Base-by-base conservation (phyloP, 1,284 basidiomycete species). In the Apiotrichum montevideense region DNA sequence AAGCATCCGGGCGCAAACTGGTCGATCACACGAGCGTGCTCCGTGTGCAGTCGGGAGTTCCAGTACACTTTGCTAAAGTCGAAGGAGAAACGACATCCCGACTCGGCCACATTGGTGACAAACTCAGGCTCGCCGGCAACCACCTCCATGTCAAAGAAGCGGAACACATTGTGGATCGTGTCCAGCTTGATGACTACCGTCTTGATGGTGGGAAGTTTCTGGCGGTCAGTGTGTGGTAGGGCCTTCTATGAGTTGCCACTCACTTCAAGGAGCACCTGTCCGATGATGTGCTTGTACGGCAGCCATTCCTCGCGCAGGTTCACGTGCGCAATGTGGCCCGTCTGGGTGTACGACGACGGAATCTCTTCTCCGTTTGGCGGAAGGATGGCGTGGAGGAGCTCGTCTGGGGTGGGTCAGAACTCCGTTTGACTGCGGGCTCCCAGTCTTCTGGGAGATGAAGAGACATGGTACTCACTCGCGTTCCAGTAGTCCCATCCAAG, bases 161-260 rank as follows among this genome's bases (percentile, higher is more conserved):
- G 85, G 75, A 93, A 98, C 70, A 88, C 81, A 29, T 82, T 85
- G 68, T 93, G 86, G 62, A 98, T 98, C 21, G 78, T 83, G 68
- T 96, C 85, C 21, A 97, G 79, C 74, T 98, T 99, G 80, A 98
- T 98, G 46, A 99, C 93, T 2, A 98, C 92, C 0, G 95, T 98
- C 62, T 82, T 82, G 46, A 96, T 81, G 7, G 77, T 77, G 14
- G 81, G 80, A 65, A 89, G 89, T 87, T 96, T 96, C 92, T 95
- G 65, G 10, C 3, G 8, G 44, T 49, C 45, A 51, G 47, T 45
- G 46, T 47, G 51, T 8, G 3, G 15, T 7, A 29, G n/a, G n/a
- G n/a, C n/a, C n/a, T n/a, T n/a, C n/a, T n/a, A n/a, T n/a, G n/a
- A n/a, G n/a, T n/a, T n/a, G 14, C 41, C 6, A 78, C 88, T 68